Conservation (phyloP, 805 yeast species). For the Hanseniaspora thailandica region DNA sequence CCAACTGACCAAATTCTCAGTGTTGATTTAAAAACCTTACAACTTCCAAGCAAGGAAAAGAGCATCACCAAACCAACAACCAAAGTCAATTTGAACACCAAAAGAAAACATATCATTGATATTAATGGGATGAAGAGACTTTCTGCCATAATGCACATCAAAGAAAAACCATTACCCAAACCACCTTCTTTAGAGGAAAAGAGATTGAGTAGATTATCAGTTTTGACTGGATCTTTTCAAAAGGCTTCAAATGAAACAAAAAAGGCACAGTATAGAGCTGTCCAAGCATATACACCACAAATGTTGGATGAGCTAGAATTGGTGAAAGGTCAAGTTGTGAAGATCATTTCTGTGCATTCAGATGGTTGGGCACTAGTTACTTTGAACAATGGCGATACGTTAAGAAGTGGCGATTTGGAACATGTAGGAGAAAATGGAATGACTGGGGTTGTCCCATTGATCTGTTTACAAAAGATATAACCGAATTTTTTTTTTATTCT, state of each 20-base stretch:
- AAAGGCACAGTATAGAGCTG: constrained; percentile 20
- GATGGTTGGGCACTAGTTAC: constrained; percentile 36
- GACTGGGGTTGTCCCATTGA: constrained; percentile 32
- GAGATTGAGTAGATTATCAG: constrained; percentile 8
- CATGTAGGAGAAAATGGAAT: constrained; percentile 30
- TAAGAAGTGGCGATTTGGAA: constrained; percentile 17
- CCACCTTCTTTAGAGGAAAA: constrained; percentile 12
- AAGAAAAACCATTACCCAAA: constrained; percentile 21
- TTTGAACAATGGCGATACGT: not conserved
- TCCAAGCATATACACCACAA: constrained; percentile 24
- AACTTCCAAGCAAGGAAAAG: constrained; percentile 21
- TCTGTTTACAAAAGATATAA: constrained; percentile 23
- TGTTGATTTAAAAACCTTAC: constrained; percentile 23
- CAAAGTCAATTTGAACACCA: constrained; percentile 17
- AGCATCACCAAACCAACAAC: not conserved
- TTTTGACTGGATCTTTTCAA: not conserved
- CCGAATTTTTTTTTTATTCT: not conserved
- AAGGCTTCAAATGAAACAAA: not conserved
- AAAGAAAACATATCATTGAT: constrained; percentile 15
- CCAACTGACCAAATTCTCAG: constrained; percentile 21
- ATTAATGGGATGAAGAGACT: constrained; percentile 16
- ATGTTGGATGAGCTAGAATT: constrained; percentile 31
- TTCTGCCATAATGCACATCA: constrained; percentile 17
- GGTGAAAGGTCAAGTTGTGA: constrained; percentile 26
- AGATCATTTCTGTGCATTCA: constrained; percentile 32